Conservation (phyloP, 1,284 basidiomycete genomes). For the Ustilago xerochloae region DNA sequence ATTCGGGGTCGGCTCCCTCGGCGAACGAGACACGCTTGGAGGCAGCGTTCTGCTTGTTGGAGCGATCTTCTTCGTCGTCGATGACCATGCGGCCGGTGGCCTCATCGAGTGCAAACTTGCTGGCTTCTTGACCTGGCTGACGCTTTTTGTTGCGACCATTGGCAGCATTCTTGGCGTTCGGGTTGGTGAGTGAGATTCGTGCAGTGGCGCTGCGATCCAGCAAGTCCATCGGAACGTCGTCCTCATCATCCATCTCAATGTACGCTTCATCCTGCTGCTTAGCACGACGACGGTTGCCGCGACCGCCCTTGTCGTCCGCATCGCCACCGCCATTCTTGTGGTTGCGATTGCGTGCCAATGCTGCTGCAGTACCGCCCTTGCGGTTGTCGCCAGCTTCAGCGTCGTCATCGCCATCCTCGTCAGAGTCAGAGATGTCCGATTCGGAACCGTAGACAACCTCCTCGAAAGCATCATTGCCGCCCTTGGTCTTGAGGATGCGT, state of each 20-base stretch:
- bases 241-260: slow-evolving; percentile 79
- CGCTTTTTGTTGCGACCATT: slow-evolving; percentile 37
- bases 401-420: slow-evolving; percentile 50
- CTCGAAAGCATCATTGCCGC: slow-evolving; percentile 67
- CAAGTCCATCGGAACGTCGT: slow-evolving; percentile 95
- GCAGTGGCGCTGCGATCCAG: slow-evolving; percentile 75
- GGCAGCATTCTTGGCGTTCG: slow-evolving; percentile 26
- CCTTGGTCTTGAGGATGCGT: slow-evolving; percentile 47
- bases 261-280: slow-evolving; percentile 70
- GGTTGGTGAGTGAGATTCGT: slow-evolving; percentile 36
- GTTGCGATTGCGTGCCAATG: slow-evolving; percentile 32
- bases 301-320: slow-evolving; percentile 14
- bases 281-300: slow-evolving; percentile 32
- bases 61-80: slow-evolving; percentile 69
- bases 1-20: slow-evolving; percentile 69
- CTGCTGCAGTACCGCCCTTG: slow-evolving; percentile 40
- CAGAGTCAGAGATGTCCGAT: slow-evolving; percentile 58
- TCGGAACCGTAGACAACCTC: slow-evolving; percentile 67
- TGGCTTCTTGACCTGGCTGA: slow-evolving; percentile 82
- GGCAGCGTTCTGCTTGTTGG: slow-evolving; percentile 13
- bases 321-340: slow-evolving; percentile 39
- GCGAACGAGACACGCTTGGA: slow-evolving; percentile 57
- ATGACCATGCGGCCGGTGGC: slow-evolving; percentile 90
- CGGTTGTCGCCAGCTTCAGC: slow-evolving; percentile 32
- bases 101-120: slow-evolving; percentile 86